Conservation (phyloP, 352 stramenopile genomes). For the Phytophthora boehmeriae region DNA sequence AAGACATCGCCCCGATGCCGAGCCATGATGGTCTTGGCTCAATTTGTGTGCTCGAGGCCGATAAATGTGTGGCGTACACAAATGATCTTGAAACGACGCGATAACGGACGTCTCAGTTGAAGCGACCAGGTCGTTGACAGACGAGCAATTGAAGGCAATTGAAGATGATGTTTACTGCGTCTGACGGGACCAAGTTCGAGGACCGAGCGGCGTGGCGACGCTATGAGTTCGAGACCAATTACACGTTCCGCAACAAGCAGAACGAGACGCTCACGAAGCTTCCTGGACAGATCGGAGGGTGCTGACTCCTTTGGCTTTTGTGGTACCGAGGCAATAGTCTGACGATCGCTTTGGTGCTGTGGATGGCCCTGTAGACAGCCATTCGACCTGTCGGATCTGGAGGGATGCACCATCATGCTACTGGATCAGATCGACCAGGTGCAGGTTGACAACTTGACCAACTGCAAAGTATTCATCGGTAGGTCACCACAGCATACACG, state of each 20-base stretch:
- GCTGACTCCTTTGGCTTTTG: not conserved
- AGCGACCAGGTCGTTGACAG: constrained; percentile 2
- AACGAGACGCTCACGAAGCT: constrained; percentile 82
- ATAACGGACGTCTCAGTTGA: constrained; percentile 15
- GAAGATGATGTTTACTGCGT: constrained; percentile 69
- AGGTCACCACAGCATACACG: constrained; percentile 10
- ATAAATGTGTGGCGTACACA: constrained; percentile 11
- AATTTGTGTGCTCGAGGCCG: not conserved
- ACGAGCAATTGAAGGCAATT: not conserved
- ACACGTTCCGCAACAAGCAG: constrained; percentile 90
- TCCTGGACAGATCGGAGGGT: constrained; percentile 81
- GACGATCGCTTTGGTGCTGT: not conserved
- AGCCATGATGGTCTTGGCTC: constrained; percentile 12
- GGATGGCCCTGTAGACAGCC: constrained; percentile 52
- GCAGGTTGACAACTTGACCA: constrained; percentile 89
- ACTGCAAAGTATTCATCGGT: constrained; percentile 90
- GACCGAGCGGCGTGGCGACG: constrained; percentile 82
- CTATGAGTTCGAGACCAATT: constrained; percentile 93
- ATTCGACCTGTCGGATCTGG: constrained; percentile 88
- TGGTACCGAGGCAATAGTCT: not conserved
- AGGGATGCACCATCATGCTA: constrained; percentile 82
- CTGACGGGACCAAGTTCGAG: constrained; percentile 87
- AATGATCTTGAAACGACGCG: constrained; percentile 30
- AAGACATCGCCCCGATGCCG: constrained; percentile 8
- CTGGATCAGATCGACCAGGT: constrained; percentile 91